These are phyloP conservation scores for Picochlorum sp. DNA, from an alignment of 139 green algal species.

Conservation along the genomic window DNA sequence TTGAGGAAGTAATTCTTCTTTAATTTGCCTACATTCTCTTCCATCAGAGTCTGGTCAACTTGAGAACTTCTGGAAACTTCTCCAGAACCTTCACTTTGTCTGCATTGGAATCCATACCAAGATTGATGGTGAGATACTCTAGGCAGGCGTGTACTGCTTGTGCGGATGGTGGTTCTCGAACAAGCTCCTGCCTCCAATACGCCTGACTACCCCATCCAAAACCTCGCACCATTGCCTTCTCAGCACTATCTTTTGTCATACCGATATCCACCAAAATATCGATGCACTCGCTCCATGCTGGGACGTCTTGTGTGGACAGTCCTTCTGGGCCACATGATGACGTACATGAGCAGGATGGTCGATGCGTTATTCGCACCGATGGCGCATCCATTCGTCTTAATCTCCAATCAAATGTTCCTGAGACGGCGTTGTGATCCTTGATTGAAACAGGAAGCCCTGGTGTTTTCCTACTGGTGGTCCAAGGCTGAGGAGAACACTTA, in stretches of 20 bases:
- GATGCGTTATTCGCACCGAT: too few relatives aligned
- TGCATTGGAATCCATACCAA: neutral
- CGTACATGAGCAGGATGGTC: neutral
- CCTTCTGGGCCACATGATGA: neutral
- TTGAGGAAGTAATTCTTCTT: slow-evolving; percentile 14
- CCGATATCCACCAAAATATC: neutral
- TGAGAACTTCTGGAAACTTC: slow-evolving; percentile 13
- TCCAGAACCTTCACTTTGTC: slow-evolving; percentile 2
- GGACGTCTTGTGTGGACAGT: neutral
- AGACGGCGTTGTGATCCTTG: too few relatives aligned
- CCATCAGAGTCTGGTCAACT: slow-evolving; percentile 1
- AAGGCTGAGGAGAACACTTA: too few relatives aligned
- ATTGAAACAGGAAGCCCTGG: too few relatives aligned
- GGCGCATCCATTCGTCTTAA: too few relatives aligned
- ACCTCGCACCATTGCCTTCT: slow-evolving; percentile 8
- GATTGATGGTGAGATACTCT: neutral
- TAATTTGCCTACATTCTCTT: slow-evolving; percentile 7
- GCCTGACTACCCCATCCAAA: slow-evolving; percentile 28
- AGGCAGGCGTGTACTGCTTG: neutral
- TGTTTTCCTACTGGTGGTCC: too few relatives aligned
- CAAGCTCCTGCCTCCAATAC: slow-evolving; percentile 26
- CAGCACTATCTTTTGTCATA: neutral
- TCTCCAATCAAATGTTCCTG: too few relatives aligned
- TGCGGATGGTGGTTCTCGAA: neutral
- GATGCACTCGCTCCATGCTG: neutral